Evolutionary conservation across 257 asterid species (phyloP), one percentile per base, ranked within the genome.

Genomic region (Ehretia macrophylla): DNA sequence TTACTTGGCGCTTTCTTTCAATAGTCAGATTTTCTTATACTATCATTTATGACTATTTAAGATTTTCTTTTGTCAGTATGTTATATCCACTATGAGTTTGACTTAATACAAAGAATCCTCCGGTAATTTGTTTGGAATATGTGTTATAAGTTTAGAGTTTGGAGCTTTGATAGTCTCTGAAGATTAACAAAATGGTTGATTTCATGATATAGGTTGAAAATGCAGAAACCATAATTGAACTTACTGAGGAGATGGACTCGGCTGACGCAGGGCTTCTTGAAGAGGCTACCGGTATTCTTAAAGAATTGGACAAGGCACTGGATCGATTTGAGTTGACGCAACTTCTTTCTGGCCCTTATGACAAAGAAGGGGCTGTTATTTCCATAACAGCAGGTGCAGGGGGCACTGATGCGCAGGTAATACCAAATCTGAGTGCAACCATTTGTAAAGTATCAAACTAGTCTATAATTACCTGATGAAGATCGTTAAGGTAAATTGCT

Each of bases 351-450:
- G 88, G 97, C 48, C 97, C 94, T 16, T 93, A 88, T 68, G 99
- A 93, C 68, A 93, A 84, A 77, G 99, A 92, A 83, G 91, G 96
- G 22, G 97, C 96, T 49, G 85, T 89, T 38, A 62, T 93, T 63
- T 77, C 69, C 59, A 86, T 93, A 56, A 69, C 96, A 48, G 97
- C 97, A 65, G 99, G 99, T 69, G 97, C 97, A 0, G 97, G 99
- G 56, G 97, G 99, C 54, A 93, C 99, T 63, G 99, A 93, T 69
- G 99, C 99, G 46, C 99, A 92, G 99, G 99, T 92, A 83, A 83
- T 38, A 51, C 55, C 35, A 14, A 21, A 45, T 70, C 58, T 55
- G 38, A 40, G 20, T 19, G 47, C 53, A 12, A 47, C 27, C 22
- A 10, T 17, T 14, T 32, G n/a, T 38, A 18, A 2, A 48, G 12